Evolutionary conservation across 1,284 basidiomycete species (phyloP).

Genomic region (Lignosus rhinocerotis): DNA sequence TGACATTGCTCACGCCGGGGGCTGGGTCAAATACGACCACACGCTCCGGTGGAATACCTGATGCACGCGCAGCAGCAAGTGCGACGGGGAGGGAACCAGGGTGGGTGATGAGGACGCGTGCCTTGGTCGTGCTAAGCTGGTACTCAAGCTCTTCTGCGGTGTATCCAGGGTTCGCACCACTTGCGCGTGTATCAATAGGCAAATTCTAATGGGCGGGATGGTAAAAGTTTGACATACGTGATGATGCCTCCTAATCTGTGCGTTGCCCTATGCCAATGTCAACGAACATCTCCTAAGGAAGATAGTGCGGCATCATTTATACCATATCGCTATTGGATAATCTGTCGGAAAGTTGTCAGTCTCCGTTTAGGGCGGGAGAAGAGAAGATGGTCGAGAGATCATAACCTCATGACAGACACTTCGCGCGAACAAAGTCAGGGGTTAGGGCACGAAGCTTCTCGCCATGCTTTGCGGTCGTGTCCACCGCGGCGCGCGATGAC

Average conservation of each 20-base stretch:
- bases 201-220: background rate
- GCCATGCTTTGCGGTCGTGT: background rate
- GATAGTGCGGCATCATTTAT: constrained; percentile 28
- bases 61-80: constrained; percentile 46
- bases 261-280: constrained; percentile 43
- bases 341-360: constrained; percentile 39
- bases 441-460: no score
- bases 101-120: constrained; percentile 57
- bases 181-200: constrained; percentile 24
- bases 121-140: constrained; percentile 54
- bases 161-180: constrained; percentile 65
- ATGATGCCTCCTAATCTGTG: constrained; percentile 71
- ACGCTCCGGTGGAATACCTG: constrained; percentile 49
- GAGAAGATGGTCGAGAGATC: background rate
- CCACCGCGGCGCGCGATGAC: background rate
- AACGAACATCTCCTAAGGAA: constrained; percentile 15
- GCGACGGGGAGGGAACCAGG: constrained; percentile 51
- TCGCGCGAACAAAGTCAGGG: background rate
- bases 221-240: constrained; percentile 43
- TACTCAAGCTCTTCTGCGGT: constrained; percentile 61
- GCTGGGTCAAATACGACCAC: constrained; percentile 52
- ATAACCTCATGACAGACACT: background rate
- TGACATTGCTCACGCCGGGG: constrained; percentile 23
- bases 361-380: background rate
- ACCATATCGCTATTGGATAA: constrained; percentile 67